phyloP scores from a whole-genome alignment of 2,329 filamentous ascomycete species.

The Trichoderma polysporum region DNA sequence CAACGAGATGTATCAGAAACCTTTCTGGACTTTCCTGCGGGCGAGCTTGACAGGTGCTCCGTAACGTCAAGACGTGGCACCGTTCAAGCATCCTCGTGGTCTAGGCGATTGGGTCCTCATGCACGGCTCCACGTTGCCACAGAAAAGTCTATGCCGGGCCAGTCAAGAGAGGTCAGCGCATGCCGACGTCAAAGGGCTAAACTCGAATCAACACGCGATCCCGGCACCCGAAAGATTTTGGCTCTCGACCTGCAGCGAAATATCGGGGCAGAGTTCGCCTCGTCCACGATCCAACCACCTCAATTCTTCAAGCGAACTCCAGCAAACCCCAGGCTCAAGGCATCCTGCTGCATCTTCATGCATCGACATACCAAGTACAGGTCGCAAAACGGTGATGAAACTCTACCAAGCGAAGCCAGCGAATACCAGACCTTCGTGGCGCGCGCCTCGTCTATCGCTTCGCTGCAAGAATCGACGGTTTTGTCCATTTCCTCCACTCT shows the following conservation, averaged over 20 bases:
- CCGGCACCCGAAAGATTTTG: background rate
- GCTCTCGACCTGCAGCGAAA: background rate
- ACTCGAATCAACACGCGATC: background rate
- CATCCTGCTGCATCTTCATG: background rate
- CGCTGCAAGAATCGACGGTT: background rate
- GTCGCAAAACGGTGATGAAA: constrained; percentile 11
- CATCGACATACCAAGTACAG: background rate
- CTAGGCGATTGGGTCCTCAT: constrained; percentile 21
- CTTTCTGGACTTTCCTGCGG: constrained; percentile 4
- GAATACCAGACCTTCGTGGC: constrained; percentile 10
- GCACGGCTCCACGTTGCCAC: constrained; percentile 12
- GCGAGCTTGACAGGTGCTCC: constrained; percentile 13
- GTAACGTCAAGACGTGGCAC: constrained; percentile 20
- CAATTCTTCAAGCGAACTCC: background rate
- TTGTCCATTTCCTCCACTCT: background rate
- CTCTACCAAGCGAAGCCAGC: constrained; percentile 10
- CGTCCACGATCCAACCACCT: constrained; percentile 7
- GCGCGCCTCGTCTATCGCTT: constrained; percentile 4
- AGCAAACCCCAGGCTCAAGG: background rate
- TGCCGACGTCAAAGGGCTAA: background rate
- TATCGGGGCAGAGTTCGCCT: background rate
- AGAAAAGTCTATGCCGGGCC: background rate
- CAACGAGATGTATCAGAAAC: constrained; percentile 11
- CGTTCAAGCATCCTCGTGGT: constrained; percentile 12
- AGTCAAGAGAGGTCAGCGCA: constrained; percentile 10